Conservation (phyloP, 192 early-diverging fungal genomes). For the Coemansia sp. region DNA sequence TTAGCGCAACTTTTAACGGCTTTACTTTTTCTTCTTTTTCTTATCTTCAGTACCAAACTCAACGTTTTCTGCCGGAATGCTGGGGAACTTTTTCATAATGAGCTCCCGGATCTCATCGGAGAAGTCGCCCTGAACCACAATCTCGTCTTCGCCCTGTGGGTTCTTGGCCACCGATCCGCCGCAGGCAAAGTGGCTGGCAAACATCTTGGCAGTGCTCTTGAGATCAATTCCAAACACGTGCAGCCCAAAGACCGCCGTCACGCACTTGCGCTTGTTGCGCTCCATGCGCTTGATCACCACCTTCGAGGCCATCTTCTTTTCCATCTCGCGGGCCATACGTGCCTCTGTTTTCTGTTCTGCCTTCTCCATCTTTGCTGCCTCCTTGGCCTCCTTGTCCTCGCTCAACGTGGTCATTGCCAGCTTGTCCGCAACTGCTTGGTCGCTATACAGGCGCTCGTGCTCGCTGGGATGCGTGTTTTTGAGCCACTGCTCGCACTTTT, state of each 20-base stretch:
- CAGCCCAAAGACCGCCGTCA: conserved; percentile 75
- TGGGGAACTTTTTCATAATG: conserved; percentile 71
- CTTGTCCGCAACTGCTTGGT: conserved; percentile 38
- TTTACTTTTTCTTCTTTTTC: conserved; percentile 3
- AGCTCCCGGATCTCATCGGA: conserved; percentile 84
- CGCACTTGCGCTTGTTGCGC: conserved; percentile 90
- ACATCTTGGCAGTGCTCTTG: conserved; percentile 94
- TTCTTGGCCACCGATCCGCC: conserved; percentile 93
- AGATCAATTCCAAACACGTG: conserved; percentile 93
- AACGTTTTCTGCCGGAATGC: conserved; percentile 72
- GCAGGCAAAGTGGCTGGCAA: conserved; percentile 94
- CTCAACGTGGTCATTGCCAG: conserved; percentile 40
- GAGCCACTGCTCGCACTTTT: conserved; percentile 82
- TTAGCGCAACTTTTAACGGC: neutral
- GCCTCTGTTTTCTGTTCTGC: conserved; percentile 64
- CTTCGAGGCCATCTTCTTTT: conserved; percentile 73
- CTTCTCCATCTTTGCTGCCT: conserved; percentile 54
- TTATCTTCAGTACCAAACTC: conserved; percentile 50
- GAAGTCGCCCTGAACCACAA: conserved; percentile 96
- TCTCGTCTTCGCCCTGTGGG: conserved; percentile 88
- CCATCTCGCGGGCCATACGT: conserved; percentile 68
- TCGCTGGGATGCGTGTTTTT: conserved; percentile 57
- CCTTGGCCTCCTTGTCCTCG: conserved; percentile 52
- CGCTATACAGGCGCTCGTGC: conserved; percentile 60
- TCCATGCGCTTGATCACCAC: conserved; percentile 84